phyloP scores from a whole-genome alignment of 2,329 filamentous ascomycete genomes.

The Ceratocystis lukuohia region DNA sequence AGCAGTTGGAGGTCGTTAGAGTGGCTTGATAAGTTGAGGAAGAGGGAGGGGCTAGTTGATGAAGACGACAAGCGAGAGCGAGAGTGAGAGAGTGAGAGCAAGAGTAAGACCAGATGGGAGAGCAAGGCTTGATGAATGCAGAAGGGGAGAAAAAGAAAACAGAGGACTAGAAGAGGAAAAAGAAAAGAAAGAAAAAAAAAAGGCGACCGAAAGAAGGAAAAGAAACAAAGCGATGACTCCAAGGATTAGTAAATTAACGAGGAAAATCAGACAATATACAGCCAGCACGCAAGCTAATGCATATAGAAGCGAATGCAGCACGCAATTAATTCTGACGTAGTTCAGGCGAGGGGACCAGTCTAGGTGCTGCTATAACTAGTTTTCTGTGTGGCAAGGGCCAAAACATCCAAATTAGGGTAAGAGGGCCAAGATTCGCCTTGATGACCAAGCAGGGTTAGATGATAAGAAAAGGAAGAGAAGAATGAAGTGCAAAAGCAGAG shows the following conservation, averaged over 20 bases:
- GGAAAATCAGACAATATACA: conserved; percentile 15
- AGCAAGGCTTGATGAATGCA: not conserved
- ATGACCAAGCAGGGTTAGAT: conserved; percentile 3
- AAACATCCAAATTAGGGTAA: conserved; percentile 13
- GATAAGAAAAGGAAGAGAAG: conserved; percentile 14
- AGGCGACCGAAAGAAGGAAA: conserved; percentile 9
- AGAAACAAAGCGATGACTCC: conserved; percentile 6
- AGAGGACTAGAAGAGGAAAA: not conserved
- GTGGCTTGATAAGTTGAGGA: not conserved
- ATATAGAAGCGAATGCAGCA: conserved; percentile 12
- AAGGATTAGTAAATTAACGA: conserved; percentile 3
- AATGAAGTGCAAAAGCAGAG: conserved; percentile 12
- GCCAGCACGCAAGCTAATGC: conserved; percentile 12
- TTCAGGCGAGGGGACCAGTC: not conserved
- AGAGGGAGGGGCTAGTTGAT: not conserved
- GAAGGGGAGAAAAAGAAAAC: not conserved
- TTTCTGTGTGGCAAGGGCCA: conserved; percentile 3
- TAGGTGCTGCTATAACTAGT: not conserved
- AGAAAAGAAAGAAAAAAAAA: not conserved
- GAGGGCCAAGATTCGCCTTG: conserved; percentile 12
- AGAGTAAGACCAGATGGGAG: not conserved
- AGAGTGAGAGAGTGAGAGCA: not conserved
- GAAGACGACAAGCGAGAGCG: not conserved
- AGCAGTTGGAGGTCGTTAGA: not conserved
- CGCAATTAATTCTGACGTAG: conserved; percentile 11